Base-by-base conservation (phyloP, 371 early-diverging fungal species). In the Batkoa obscura region DNA sequence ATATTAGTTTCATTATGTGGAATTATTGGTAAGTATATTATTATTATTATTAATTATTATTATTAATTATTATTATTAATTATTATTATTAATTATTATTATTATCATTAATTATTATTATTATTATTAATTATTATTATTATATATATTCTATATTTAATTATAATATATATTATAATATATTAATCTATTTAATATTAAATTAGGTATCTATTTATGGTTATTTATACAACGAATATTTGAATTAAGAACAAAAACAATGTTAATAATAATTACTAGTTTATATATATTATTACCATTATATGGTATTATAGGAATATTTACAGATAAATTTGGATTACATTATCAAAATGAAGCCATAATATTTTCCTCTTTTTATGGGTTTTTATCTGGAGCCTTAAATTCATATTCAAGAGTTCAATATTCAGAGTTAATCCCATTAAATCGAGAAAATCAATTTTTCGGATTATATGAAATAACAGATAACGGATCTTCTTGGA, bases 401-500 rank as follows among this genome's bases (percentile, higher is more conserved):
- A 72, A 75, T 52, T 60, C 64, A 34, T 68, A 72, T 59, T 71
- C 67, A n/a, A 64, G 79, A 31, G 72, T 68, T 41, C 53, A 71
- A 50, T 74, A 71, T 41, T 64, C 64, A n/a, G 62, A 67, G 9
- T 41, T 73, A 50, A 53, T 70, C 9, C 74, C 74, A 5, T 61
- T 59, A 37, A 72, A 71, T 33, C 65, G 64, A 38, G 76, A 75
- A 39, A 68, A 68, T 37, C 74, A 75, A 60, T 71, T 75, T 61
- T 75, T 73, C 42, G 63, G 67, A 13, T 43, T 75, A 23, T 73
- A 70, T 53, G 70, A 72, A 50, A 73, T 81, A 56, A 76, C 78
- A 2, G 79, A 79, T 68, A 75, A 75, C 65, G 79, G 80, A 3
- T 66, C 67, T 6, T 59, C 72, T 15, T 79, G 78, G 78, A 58